Evolutionary conservation across 306 rosid species (phyloP).

Genomic region (Trifolium repens): DNA sequence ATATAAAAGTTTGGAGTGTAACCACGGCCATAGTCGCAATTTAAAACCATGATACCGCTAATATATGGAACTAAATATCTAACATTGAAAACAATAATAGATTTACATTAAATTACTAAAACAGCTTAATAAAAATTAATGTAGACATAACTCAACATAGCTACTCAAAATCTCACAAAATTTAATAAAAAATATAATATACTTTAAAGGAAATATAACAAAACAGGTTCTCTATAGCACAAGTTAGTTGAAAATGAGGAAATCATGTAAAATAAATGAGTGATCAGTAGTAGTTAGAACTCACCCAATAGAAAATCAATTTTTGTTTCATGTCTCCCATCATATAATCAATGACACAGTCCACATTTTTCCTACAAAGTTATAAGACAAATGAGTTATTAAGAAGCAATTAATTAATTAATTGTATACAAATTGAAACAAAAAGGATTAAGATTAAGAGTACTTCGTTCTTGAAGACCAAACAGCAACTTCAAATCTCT

Average conservation of each 20-base stretch:
- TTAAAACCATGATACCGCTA: background rate
- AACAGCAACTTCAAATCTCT: slow-evolving; percentile 84
- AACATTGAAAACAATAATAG: background rate
- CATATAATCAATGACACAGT: slow-evolving; percentile 54
- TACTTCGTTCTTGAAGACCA: slow-evolving; percentile 93
- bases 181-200: background rate
- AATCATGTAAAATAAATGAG: slow-evolving; percentile 15
- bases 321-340: slow-evolving; percentile 69
- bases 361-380: slow-evolving; percentile 62
- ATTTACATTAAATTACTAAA: no score
- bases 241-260: slow-evolving; percentile 18
- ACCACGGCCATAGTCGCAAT: background rate
- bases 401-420: background rate
- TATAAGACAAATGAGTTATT: background rate
- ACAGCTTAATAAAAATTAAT: background rate
- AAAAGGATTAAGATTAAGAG: background rate
- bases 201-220: background rate
- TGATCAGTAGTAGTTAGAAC: slow-evolving; percentile 42
- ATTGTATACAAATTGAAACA: background rate
- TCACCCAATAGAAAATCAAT: slow-evolving; percentile 84
- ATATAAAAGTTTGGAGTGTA: background rate
- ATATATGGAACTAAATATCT: background rate
- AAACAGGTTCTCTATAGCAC: slow-evolving; percentile 3
- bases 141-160: background rate
- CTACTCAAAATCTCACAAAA: background rate